Conservation (phyloP, 805 yeast genomes). For the Kodamaea hsintzibuensis region DNA sequence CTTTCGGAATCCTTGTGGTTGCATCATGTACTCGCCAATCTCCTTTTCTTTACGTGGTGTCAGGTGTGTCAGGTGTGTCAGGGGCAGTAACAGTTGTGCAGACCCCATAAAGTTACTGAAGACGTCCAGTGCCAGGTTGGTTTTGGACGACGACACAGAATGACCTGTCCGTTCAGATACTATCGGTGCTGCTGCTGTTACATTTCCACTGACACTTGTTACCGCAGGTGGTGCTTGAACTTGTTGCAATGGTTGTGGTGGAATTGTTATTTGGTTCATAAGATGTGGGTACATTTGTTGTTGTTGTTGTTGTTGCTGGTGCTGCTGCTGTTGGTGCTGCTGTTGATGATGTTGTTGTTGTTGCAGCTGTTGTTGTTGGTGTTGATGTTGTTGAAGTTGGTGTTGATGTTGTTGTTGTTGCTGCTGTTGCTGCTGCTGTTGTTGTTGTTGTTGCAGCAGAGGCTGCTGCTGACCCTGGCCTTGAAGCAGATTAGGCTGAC, state of each 20-base stretch:
- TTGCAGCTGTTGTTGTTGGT: constrained; percentile 7
- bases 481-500: background rate
- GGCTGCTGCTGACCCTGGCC: background rate
- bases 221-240: background rate
- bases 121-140: constrained; percentile 12
- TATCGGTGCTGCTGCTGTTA: background rate
- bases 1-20: constrained; percentile 5
- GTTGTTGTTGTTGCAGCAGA: background rate
- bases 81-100: constrained; percentile 4
- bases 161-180: background rate
- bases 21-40: constrained; percentile 5
- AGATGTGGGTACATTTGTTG: background rate
- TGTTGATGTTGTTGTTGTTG: constrained; percentile 16
- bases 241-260: background rate
- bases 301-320: constrained; percentile 2
- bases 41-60: constrained; percentile 11
- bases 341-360: constrained; percentile 6
- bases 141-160: constrained; percentile 3
- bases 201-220: too few species aligned
- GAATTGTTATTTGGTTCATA: background rate
- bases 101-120: constrained; percentile 12
- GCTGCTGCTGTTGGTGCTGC: constrained; percentile 5
- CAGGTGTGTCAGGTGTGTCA: constrained; percentile 5
- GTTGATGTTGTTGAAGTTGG: constrained; percentile 2
- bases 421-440: constrained; percentile 3